phyloP scores from a whole-genome alignment of 2,329 filamentous ascomycete species.

The Cytospora leucostoma region DNA sequence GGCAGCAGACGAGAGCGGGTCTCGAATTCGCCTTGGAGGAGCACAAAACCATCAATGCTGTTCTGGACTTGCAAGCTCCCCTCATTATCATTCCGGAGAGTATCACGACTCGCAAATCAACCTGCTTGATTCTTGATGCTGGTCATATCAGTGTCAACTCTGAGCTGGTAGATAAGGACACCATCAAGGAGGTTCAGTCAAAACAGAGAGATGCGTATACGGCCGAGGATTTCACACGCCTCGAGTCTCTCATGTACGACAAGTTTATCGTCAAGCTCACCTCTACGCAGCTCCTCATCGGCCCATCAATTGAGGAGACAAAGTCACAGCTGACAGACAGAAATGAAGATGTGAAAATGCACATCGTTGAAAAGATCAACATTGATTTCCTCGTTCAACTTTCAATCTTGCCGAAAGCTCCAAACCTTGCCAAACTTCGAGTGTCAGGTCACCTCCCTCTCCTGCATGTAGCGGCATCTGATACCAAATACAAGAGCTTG shows the following conservation, averaged over 20 bases:
- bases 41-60: constrained; percentile 96
- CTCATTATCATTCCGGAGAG: constrained; percentile 96
- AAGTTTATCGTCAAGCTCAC: constrained; percentile 91
- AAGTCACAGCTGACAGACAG: constrained; percentile 75
- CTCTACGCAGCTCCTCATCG: constrained; percentile 93
- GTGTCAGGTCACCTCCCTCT: constrained; percentile 91
- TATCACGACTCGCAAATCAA: constrained; percentile 76
- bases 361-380: constrained; percentile 95
- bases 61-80: constrained; percentile 91
- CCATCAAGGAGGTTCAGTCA: constrained; percentile 82
- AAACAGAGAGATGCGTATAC: constrained; percentile 88
- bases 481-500: constrained; percentile 93
- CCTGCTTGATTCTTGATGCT: constrained; percentile 92
- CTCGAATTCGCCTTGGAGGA: constrained; percentile 96
- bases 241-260: constrained; percentile 97
- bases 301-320: constrained; percentile 87
- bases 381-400: constrained; percentile 95
- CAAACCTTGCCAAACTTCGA: constrained; percentile 87
- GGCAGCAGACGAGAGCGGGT: constrained; percentile 93
- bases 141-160: constrained; percentile 95
- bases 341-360: constrained; percentile 70
- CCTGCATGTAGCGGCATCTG: constrained; percentile 87
- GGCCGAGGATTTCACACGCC: constrained; percentile 81
- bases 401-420: constrained; percentile 94
- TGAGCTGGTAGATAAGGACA: constrained; percentile 89